phyloP scores from a whole-genome alignment of 805 yeast genomes.

The Lipomyces oligophaga region DNA sequence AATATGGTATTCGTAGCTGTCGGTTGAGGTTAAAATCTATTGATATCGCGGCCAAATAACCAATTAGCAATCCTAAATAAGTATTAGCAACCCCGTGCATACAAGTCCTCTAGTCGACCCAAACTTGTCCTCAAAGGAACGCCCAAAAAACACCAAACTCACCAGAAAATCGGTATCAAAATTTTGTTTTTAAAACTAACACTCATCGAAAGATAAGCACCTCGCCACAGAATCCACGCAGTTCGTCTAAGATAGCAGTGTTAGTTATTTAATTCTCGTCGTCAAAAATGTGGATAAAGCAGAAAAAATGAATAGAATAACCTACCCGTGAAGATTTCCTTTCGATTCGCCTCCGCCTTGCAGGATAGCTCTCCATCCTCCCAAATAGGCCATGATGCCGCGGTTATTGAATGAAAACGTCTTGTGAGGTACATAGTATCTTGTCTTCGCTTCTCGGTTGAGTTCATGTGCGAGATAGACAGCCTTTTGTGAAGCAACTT shows the following conservation, averaged over 20 bases:
- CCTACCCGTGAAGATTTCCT: too few relatives aligned
- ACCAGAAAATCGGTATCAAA: conserved; percentile 25
- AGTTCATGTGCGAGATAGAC: conserved; percentile 58
- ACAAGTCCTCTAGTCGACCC: not conserved
- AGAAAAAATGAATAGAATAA: not conserved
- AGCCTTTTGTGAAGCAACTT: conserved; percentile 66
- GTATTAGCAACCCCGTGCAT: not conserved
- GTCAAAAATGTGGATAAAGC: not conserved
- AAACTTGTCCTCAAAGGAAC: too few relatives aligned
- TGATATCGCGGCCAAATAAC: conserved; percentile 28
- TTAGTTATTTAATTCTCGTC: not conserved
- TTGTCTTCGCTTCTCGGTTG: conserved; percentile 48
- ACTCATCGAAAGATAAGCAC: conserved; percentile 49
- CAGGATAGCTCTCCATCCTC: conserved; percentile 35
- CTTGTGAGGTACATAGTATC: conserved; percentile 47
- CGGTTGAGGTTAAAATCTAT: not conserved
- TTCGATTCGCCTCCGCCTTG: too few relatives aligned
- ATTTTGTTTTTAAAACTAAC: conserved; percentile 26
- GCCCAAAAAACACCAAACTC: not conserved
- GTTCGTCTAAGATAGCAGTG: conserved; percentile 39
- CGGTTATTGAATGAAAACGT: conserved; percentile 61
- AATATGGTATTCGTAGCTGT: too few relatives aligned
- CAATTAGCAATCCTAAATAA: conserved; percentile 17
- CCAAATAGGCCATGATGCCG: conserved; percentile 66
- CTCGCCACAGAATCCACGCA: conserved; percentile 68